Conservation (phyloP, 225 moss, liverwort and hornwort species). For the Rhytidiadelphus loreus region DNA sequence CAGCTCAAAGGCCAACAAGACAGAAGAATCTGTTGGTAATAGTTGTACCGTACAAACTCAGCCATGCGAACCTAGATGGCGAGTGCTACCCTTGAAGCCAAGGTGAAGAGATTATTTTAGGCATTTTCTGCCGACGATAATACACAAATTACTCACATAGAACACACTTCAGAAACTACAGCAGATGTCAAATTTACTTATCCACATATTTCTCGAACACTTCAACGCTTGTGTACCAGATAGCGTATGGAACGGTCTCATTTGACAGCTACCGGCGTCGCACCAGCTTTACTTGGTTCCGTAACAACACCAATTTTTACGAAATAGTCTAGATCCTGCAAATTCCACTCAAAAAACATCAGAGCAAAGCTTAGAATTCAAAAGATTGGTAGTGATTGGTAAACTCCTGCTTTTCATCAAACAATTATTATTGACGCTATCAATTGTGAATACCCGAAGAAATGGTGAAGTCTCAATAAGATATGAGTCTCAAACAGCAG, state of each 20-base stretch:
- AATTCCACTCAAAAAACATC: neutral
- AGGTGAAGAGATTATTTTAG: neutral
- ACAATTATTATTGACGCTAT: neutral
- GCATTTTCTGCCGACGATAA: neutral
- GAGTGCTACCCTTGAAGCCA: neutral
- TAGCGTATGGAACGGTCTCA: neutral
- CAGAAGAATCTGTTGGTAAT: neutral
- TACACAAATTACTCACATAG: neutral
- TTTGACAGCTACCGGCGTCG: conserved; percentile 3
- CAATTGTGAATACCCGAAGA: neutral
- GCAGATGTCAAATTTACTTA: neutral
- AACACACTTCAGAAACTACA: neutral
- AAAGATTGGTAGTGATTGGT: neutral
- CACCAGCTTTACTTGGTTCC: neutral
- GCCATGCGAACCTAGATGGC: neutral
- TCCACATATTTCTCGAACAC: neutral
- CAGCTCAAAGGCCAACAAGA: neutral
- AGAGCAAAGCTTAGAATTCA: neutral
- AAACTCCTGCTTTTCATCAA: neutral
- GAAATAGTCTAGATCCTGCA: conserved; percentile 26
- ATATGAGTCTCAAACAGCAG: neutral
- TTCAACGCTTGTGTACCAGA: neutral
- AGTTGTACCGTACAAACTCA: neutral
- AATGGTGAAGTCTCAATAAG: neutral
- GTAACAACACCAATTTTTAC: neutral